Evolutionary conservation across 495 filamentous ascomycete genomes (phyloP), one percentile per base, ranked within the genome.

Genomic region (Xanthoparmelia taractica): DNA sequence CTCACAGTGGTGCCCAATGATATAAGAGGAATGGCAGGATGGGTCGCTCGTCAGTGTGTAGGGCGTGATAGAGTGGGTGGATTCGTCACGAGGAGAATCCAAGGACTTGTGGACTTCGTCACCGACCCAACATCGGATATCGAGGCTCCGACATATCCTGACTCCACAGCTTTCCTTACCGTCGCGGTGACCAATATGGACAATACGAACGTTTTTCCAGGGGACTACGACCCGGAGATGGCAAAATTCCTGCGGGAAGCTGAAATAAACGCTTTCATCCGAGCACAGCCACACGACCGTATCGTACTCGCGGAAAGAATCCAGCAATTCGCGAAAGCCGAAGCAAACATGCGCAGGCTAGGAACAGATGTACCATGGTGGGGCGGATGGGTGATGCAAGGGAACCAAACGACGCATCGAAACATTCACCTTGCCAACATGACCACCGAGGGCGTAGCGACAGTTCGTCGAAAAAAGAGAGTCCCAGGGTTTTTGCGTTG

Each of bases 11-110:
- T 57, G 12, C 61, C 65, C 25, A 36, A 67, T 23, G n/a, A 57
- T 5, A 45, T 67, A 23, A 37, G 65, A 15, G 57, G 57, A 37
- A 63, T 64, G 61, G 61, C 65, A 40, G 65, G n/a, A n/a, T 55
- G 61, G 31, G 27, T 67, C 29, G 55, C 27, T 20, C 17, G 4
- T 43, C 13, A 23, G 8, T 66, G 64, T 41, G 18, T 66, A 4
- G 33, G 37, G 25, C 4, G 12, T 13, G 1, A 23, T 12, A 15
- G 65, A 34, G 4, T 27, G 12, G 65, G 61, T n/a, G 65, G 65
- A 4, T 64, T 64, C 23, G 43, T 60, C 8, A 67, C 65, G 13
- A 48, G 37, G 18, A 29, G 20, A 8, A 67, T 67, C 11, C 37
- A 43, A 47, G 29, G 37, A 36, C 50, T 67, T 5, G 40, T 66